Conservation (phyloP, 2,329 filamentous ascomycete genomes). For the Ophiostoma quercus region DNA sequence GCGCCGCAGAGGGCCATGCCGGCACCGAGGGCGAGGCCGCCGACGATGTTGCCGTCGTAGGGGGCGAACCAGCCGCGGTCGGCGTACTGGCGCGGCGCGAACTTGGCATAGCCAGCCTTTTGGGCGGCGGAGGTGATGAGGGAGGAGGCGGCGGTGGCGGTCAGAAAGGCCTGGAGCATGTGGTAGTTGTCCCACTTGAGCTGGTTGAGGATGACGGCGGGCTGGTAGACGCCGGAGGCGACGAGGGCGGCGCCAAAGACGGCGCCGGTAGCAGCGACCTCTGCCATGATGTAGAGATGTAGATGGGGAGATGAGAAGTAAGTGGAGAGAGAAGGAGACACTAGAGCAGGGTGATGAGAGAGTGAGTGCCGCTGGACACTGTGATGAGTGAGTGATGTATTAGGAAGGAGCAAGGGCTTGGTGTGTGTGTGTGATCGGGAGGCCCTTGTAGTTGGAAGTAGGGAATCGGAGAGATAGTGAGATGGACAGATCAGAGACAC, state of each 20-base stretch:
- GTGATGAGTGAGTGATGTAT: neutral
- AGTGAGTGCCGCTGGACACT: neutral
- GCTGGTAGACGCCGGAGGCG: slow-evolving; percentile 55
- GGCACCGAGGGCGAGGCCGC: slow-evolving; percentile 56
- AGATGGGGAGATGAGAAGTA: neutral
- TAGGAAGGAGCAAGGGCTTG: neutral
- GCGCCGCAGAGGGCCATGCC: slow-evolving; percentile 63
- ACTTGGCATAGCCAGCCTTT: slow-evolving; percentile 38
- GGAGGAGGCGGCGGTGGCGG: slow-evolving; percentile 56
- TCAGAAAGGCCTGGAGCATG: slow-evolving; percentile 61
- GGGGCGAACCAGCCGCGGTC: slow-evolving; percentile 48
- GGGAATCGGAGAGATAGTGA: neutral
- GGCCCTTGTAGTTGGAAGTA: neutral
- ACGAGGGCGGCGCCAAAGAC: slow-evolving; percentile 59
- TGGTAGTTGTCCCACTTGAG: slow-evolving; percentile 57
- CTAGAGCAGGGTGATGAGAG: neutral
- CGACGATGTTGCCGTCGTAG: slow-evolving; percentile 61
- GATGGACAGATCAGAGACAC: neutral
- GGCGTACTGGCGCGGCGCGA: slow-evolving; percentile 47
- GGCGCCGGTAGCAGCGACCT: slow-evolving; percentile 45
- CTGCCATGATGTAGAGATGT: slow-evolving; percentile 24
- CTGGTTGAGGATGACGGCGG: slow-evolving; percentile 56
- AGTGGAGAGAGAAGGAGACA: neutral
- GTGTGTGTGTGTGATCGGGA: neutral
- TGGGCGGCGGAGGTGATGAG: slow-evolving; percentile 44